Evolutionary conservation across 75 land plant genomes (phyloP).

Genomic region (Cupressus sempervirens): DNA sequence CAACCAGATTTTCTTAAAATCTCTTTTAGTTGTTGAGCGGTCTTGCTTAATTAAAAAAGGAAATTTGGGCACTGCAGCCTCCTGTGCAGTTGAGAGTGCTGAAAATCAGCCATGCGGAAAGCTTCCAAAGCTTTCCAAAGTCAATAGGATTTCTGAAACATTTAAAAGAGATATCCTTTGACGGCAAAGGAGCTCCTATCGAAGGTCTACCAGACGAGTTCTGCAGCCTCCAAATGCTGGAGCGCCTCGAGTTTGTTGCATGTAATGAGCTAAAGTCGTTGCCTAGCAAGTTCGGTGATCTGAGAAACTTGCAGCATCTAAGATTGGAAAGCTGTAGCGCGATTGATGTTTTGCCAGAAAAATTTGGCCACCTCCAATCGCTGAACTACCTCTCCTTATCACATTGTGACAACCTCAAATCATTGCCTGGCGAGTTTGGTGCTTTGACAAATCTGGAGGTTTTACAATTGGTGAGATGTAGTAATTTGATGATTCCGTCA

Average conservation of each 20-base stretch:
- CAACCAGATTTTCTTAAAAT: too few relatives aligned
- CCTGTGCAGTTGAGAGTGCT: slow-evolving; percentile 1
- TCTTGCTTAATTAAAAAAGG: too few relatives aligned
- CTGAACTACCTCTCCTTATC: not conserved
- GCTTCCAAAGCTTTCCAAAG: not conserved
- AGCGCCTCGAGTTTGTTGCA: not conserved
- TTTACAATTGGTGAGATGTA: not conserved
- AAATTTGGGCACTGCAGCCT: not conserved
- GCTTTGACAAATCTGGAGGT: too few relatives aligned
- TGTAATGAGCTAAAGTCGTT: too few relatives aligned
- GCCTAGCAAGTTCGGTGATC: too few relatives aligned
- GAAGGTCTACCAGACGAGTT: not conserved
- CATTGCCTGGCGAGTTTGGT: too few relatives aligned
- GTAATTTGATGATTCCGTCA: too few relatives aligned
- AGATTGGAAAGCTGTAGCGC: not conserved
- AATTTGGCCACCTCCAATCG: not conserved
- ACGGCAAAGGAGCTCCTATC: not conserved
- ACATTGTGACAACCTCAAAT: not conserved
- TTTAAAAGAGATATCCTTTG: not conserved
- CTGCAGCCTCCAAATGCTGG: not conserved
- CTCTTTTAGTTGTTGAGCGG: too few relatives aligned
- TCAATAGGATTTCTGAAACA: not conserved
- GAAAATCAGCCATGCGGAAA: not conserved
- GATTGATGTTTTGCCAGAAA: not conserved
- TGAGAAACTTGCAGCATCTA: not conserved